A percentile compares a stretch with the other conserved stretches of the same genome.
These are phyloP conservation scores for Chytridiales sp. DNA, from an alignment of 371 early-diverging fungal species.

Conservation along the genomic window DNA sequence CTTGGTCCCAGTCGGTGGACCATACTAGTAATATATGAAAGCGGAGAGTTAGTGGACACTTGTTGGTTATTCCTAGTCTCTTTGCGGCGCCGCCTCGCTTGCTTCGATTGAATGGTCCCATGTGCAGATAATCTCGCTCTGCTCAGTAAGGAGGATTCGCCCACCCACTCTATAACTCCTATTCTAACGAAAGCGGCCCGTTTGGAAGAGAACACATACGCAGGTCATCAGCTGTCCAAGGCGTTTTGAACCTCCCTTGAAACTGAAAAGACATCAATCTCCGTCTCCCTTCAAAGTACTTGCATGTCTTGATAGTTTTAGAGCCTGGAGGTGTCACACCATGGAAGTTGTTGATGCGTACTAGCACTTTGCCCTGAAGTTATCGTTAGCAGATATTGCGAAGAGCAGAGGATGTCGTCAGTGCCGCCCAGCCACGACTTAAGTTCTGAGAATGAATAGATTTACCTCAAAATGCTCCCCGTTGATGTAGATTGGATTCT, in stretches of 20 bases:
- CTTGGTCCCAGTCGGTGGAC: conserved; percentile 28
- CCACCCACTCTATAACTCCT: no score
- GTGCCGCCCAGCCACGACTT: no score
- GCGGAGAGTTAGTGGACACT: not conserved
- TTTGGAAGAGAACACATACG: conserved; percentile 6
- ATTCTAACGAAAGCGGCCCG: no score
- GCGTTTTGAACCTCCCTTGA: conserved; percentile 20
- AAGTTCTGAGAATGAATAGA: no score
- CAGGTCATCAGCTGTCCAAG: conserved; percentile 26
- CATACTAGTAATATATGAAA: conserved; percentile 15
- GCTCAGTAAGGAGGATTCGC: no score
- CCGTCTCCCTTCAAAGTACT: conserved; percentile 26
- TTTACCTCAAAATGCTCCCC: conserved; percentile 18
- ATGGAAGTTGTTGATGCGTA: conserved; percentile 24
- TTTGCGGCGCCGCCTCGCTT: no score
- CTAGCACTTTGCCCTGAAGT: conserved; percentile 17
- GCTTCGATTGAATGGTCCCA: no score
- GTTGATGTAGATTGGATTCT: conserved; percentile 14
- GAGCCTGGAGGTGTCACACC: conserved; percentile 18
- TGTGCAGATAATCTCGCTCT: no score
- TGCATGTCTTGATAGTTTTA: conserved; percentile 1
- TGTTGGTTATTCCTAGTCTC: not conserved
- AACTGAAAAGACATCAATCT: conserved; percentile 27
- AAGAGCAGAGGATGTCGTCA: no score
- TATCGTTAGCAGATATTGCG: no score